These are phyloP conservation scores for Verticillium albo-atrum DNA, from an alignment of 2,329 filamentous ascomycete species.

Conservation along the genomic window DNA sequence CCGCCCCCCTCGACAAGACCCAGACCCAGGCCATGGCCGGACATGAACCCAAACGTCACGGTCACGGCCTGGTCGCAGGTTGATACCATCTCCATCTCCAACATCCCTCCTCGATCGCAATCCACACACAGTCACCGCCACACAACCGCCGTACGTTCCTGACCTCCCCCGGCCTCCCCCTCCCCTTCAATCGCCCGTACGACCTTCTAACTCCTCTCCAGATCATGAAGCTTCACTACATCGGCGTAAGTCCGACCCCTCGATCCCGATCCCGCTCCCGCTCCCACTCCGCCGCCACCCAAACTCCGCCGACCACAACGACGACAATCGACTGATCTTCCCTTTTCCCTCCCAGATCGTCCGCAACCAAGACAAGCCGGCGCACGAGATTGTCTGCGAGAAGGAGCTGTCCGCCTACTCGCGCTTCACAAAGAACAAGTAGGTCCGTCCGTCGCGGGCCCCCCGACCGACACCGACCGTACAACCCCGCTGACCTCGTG, in stretches of 20 bases:
- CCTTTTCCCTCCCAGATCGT: conserved; percentile 55
- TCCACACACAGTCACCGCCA: not conserved
- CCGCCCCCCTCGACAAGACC: not conserved
- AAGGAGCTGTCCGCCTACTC: conserved; percentile 76
- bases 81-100: not conserved
- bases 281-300: not conserved
- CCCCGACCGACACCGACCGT: conserved; percentile 12
- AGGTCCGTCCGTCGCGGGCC: conserved; percentile 25
- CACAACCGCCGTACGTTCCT: not conserved
- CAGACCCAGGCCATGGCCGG: not conserved
- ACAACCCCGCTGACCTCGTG: conserved; percentile 6
- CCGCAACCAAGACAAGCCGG: conserved; percentile 72
- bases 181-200: not conserved
- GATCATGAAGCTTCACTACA: conserved; percentile 82
- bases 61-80: not conserved
- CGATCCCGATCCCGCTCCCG: conserved; percentile 13
- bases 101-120: not conserved
- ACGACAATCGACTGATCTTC: conserved; percentile 2
- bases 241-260: conserved; percentile 58
- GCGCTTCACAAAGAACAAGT: conserved; percentile 73
- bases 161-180: not conserved
- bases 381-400: conserved; percentile 71
- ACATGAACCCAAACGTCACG: not conserved
- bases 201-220: not conserved
- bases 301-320: conserved; percentile 1